These are phyloP conservation scores for Prunus armeniaca DNA, from an alignment of 306 rosid genomes.

Conservation along the genomic window DNA sequence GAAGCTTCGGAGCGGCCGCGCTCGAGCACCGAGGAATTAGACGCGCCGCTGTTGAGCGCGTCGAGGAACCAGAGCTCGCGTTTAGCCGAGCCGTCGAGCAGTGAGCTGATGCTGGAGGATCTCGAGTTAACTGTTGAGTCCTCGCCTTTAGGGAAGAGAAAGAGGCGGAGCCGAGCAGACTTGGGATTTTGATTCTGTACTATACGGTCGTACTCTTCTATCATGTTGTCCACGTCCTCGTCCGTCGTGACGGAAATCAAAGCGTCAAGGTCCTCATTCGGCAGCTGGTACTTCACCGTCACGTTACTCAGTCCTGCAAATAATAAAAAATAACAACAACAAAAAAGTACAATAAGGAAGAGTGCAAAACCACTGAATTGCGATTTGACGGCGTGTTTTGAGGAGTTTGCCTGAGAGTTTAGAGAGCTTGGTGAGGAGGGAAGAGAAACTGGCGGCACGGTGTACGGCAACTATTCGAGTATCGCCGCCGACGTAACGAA, in stretches of 20 bases:
- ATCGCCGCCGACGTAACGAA: constrained; percentile 96
- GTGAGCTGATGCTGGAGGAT: constrained; percentile 69
- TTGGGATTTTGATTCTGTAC: constrained; percentile 67
- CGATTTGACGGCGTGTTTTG: background rate
- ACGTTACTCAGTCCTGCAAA: constrained; percentile 52
- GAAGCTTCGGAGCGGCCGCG: constrained; percentile 86
- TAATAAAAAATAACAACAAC: background rate
- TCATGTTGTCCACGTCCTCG: constrained; percentile 97
- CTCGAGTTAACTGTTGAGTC: constrained; percentile 31
- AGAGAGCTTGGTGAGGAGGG: constrained; percentile 64
- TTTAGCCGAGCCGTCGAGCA: constrained; percentile 70
- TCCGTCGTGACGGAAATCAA: constrained; percentile 84
- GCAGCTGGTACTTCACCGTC: constrained; percentile 89
- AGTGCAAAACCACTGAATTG: background rate
- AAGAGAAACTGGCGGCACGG: constrained; percentile 61
- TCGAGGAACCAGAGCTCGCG: constrained; percentile 93
- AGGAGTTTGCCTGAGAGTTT: constrained; percentile 61
- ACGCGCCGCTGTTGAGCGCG: constrained; percentile 66
- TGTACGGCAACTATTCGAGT: constrained; percentile 81
- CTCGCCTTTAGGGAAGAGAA: constrained; percentile 49
- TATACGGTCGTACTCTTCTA: constrained; percentile 86
- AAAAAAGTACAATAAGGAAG: too few species aligned
- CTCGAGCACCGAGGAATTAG: constrained; percentile 43
- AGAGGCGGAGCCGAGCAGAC: constrained; percentile 73
- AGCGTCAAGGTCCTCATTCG: constrained; percentile 93